Percentiles rank a stretch among this genome's conserved stretches.
Conservation (phyloP, 2,329 filamentous ascomycete species). For the Aspergillus sp. region DNA sequence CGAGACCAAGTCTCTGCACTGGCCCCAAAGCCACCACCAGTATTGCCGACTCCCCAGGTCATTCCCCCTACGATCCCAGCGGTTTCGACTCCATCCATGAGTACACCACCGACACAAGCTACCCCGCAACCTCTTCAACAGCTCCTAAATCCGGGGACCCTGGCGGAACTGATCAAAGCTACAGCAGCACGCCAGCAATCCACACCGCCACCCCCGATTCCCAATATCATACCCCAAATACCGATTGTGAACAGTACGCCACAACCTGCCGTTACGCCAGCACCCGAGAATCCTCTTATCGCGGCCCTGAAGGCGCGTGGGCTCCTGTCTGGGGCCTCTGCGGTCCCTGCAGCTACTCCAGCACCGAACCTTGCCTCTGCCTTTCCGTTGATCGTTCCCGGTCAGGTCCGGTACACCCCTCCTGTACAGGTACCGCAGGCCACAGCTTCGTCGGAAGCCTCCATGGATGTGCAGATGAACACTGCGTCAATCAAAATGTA, state of each 20-base stretch:
- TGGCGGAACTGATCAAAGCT: slow-evolving; percentile 39
- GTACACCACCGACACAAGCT: slow-evolving; percentile 37
- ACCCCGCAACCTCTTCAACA: slow-evolving; percentile 28
- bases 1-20: slow-evolving; percentile 77
- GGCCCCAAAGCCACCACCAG: slow-evolving; percentile 35
- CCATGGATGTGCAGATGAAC: slow-evolving; percentile 47
- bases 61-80: slow-evolving; percentile 12
- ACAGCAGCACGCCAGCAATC: slow-evolving; percentile 34
- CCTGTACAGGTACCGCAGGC: slow-evolving; percentile 28
- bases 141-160: slow-evolving; percentile 36
- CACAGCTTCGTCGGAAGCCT: slow-evolving; percentile 16
- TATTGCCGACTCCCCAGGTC: slow-evolving; percentile 10
- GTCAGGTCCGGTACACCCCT: slow-evolving; percentile 30
- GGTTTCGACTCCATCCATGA: slow-evolving; percentile 27
- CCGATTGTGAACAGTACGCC: slow-evolving; percentile 50
- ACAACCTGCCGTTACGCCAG: slow-evolving; percentile 37
- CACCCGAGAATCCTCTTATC: slow-evolving; percentile 53
- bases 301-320: slow-evolving; percentile 62
- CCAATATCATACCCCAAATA: slow-evolving; percentile 42
- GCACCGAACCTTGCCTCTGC: slow-evolving; percentile 30
- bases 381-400: slow-evolving; percentile 34
- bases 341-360: slow-evolving; percentile 32
- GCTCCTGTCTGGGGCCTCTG: slow-evolving; percentile 47
- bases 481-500: slow-evolving; percentile 66
- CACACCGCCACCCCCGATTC: slow-evolving; percentile 42